Evolutionary conservation across 139 green algal genomes (phyloP).

Genomic region (Auxenochlorella protothecoides): DNA sequence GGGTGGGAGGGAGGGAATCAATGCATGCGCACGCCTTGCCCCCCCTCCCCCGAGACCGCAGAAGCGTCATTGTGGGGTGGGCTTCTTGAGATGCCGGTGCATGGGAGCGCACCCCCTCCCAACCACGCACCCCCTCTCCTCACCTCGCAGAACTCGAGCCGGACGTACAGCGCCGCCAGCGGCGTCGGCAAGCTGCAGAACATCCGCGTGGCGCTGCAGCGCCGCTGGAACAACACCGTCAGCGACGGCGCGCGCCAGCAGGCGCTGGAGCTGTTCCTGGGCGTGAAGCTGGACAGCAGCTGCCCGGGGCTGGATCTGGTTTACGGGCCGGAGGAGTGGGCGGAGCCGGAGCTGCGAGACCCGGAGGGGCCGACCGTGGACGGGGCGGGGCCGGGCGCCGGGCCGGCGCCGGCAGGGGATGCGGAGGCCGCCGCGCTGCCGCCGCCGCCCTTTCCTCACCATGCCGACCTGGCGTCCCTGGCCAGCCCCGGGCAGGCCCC

Average conservation of each 20-base stretch:
- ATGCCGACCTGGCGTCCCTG: too few species aligned
- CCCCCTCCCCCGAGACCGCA: neutral
- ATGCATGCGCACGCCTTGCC: constrained; percentile 8
- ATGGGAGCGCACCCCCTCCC: neutral
- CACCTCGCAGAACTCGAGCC: neutral
- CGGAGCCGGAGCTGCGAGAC: neutral
- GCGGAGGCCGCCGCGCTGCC: too few species aligned
- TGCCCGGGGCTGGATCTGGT: constrained; percentile 29
- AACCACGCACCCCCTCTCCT: too few species aligned
- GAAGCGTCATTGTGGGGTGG: too few species aligned
- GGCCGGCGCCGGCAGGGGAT: too few species aligned
- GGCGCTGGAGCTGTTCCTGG: constrained; percentile 74
- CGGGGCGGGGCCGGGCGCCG: too few species aligned
- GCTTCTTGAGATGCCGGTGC: neutral
- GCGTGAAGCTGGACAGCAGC: constrained; percentile 44
- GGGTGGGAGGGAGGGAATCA: neutral
- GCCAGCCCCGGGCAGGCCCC: too few species aligned
- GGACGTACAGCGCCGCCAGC: constrained; percentile 15
- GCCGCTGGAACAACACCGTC: constrained; percentile 64
- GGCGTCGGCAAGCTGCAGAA: constrained; percentile 48
- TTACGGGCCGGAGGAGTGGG: neutral
- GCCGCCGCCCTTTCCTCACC: too few species aligned
- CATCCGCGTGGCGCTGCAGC: constrained; percentile 55
- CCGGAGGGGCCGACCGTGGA: neutral
- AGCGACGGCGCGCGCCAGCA: constrained; percentile 30